These are phyloP conservation scores for Viola odorata DNA, from an alignment of 345 rosid species.

Conservation along the genomic window DNA sequence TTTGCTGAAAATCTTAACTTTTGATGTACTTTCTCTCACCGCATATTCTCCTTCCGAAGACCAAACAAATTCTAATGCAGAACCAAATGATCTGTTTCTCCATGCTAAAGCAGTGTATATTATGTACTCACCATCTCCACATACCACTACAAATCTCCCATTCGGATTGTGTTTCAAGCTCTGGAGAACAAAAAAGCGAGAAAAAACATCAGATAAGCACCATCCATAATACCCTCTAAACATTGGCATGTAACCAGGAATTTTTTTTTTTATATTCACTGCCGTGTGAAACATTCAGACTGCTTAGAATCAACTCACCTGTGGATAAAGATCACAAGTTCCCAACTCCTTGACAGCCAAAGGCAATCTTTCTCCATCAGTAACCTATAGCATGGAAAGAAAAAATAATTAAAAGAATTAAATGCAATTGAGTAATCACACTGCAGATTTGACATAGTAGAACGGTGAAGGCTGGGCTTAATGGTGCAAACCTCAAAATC, in stretches of 20 bases:
- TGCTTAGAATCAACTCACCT: slow-evolving; percentile 44
- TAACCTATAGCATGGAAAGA: slow-evolving; percentile 47
- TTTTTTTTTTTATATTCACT: too few relatives aligned
- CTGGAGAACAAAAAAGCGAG: slow-evolving; percentile 31
- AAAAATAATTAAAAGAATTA: background rate
- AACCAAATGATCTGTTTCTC: slow-evolving; percentile 99
- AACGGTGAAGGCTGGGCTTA: too few relatives aligned
- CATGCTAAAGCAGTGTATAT: slow-evolving; percentile 98
- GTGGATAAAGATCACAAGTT: slow-evolving; percentile 99
- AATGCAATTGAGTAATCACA: too few relatives aligned
- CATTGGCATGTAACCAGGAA: too few relatives aligned
- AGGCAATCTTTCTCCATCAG: slow-evolving; percentile 98
- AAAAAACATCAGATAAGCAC: background rate
- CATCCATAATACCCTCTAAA: too few relatives aligned
- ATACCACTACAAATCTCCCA: slow-evolving; percentile 95
- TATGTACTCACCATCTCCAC: slow-evolving; percentile 98
- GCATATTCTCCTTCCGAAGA: slow-evolving; percentile 98
- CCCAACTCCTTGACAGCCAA: slow-evolving; percentile 98
- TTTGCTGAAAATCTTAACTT: slow-evolving; percentile 85
- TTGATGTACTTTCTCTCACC: slow-evolving; percentile 93
- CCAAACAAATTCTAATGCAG: slow-evolving; percentile 95
- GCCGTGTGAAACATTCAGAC: too few relatives aligned
- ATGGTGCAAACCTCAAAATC: slow-evolving; percentile 69
- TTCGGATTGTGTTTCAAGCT: slow-evolving; percentile 97
- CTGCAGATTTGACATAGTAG: too few relatives aligned